Percentiles rank a stretch among this genome's conserved stretches.
Evolutionary conservation across 352 stramenopile species (phyloP).

Genomic region (Plasmopara muralis): DNA sequence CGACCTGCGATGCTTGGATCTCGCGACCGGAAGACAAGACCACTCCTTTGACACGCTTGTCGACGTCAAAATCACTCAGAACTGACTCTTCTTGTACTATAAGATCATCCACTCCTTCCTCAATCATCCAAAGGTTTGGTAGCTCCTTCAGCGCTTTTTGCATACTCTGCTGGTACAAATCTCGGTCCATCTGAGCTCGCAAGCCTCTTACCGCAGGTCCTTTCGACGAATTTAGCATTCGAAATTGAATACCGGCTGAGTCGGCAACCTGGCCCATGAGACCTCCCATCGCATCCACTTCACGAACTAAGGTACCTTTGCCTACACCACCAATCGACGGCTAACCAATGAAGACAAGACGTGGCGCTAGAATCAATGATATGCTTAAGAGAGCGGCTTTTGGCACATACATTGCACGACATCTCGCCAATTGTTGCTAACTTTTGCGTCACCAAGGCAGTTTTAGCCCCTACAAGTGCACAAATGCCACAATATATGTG

Average conservation of each 20-base stretch:
- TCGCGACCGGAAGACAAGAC: slow-evolving; percentile 47
- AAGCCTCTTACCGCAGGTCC: slow-evolving; percentile 84
- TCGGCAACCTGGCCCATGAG: slow-evolving; percentile 96
- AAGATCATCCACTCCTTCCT: slow-evolving; percentile 95
- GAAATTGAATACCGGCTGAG: slow-evolving; percentile 94
- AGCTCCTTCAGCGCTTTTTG: slow-evolving; percentile 67
- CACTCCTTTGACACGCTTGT: slow-evolving; percentile 60
- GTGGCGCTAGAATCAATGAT: too few relatives aligned
- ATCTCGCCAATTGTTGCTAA: slow-evolving; percentile 95
- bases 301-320: slow-evolving; percentile 97
- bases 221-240: slow-evolving; percentile 95
- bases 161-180: slow-evolving; percentile 96
- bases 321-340: slow-evolving; percentile 97
- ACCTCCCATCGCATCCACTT: slow-evolving; percentile 97
- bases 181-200: slow-evolving; percentile 94
- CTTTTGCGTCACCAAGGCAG: slow-evolving; percentile 94
- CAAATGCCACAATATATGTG: background rate
- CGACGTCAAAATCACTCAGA: slow-evolving; percentile 12
- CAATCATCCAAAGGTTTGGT: slow-evolving; percentile 89
- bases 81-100: slow-evolving; percentile 50
- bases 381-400: background rate
- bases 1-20: slow-evolving; percentile 57
- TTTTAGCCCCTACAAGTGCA: slow-evolving; percentile 77
- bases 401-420: slow-evolving; percentile 90
- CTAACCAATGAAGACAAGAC: slow-evolving; percentile 18